Conservation (phyloP, 1,284 basidiomycete genomes). For the Papiliotrema flavescens region DNA sequence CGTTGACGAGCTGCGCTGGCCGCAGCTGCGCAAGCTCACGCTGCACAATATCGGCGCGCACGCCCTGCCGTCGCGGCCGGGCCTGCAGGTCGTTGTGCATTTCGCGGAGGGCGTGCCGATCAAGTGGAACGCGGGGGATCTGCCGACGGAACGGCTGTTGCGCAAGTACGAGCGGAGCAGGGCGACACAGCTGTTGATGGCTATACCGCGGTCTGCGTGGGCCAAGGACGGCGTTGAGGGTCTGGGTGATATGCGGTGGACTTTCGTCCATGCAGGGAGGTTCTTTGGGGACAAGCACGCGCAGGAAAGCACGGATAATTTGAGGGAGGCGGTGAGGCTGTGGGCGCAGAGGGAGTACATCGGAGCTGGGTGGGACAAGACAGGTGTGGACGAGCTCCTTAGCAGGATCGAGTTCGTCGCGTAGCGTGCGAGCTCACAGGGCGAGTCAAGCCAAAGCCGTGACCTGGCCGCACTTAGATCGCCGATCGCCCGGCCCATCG, state of each 20-base stretch:
- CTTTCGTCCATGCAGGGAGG: neutral
- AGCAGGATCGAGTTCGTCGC: constrained; percentile 1
- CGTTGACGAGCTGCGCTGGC: constrained; percentile 1
- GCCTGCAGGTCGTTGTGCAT: neutral
- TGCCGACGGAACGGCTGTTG: neutral
- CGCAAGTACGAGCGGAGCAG: neutral
- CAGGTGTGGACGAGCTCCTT: neutral
- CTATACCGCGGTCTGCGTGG: neutral
- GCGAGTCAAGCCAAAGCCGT: no score
- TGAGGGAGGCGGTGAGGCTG: neutral
- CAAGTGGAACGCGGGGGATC: constrained; percentile 1
- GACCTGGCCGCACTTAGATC: no score
- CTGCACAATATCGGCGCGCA: constrained; percentile 1
- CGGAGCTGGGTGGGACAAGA: neutral
- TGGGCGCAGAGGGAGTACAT: constrained; percentile 4
- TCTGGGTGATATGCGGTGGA: neutral
- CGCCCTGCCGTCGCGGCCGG: neutral
- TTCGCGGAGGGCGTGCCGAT: neutral
- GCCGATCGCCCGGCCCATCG: no score
- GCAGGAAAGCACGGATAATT: neutral
- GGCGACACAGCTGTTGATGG: constrained; percentile 2
- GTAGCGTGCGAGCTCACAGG: neutral
- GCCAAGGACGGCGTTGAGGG: neutral
- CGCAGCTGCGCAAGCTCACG: neutral
- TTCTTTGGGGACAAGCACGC: neutral